Evolutionary conservation across 2,329 filamentous ascomycete genomes (phyloP).

Genomic region (Pseudocercospora vitis): DNA sequence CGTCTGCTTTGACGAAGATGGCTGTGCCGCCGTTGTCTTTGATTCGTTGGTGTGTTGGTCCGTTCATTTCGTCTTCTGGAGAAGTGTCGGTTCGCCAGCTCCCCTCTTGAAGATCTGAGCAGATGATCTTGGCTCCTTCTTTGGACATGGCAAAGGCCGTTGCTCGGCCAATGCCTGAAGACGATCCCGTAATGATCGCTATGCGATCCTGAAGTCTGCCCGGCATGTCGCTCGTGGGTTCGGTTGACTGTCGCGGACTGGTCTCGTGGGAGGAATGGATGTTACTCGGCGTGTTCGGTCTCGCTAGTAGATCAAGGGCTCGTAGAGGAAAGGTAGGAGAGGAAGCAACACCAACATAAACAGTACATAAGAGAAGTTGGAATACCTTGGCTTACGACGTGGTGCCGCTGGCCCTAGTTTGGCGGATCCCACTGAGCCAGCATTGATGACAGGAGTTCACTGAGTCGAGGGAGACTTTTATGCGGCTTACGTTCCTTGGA

Average conservation of each 20-base stretch:
- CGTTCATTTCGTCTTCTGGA: slow-evolving; percentile 22
- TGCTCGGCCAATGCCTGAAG: slow-evolving; percentile 38
- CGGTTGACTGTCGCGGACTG: no score
- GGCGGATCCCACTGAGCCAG: background rate
- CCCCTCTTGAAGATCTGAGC: slow-evolving; percentile 24
- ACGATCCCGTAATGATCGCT: slow-evolving; percentile 39
- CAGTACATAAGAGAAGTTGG: background rate
- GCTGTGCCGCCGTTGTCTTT: slow-evolving; percentile 19
- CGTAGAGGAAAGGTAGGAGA: no score
- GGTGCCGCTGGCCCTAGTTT: background rate
- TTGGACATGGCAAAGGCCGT: slow-evolving; percentile 37
- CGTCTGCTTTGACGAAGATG: slow-evolving; percentile 37
- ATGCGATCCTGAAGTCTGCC: slow-evolving; percentile 30
- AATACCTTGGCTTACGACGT: background rate
- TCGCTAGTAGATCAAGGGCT: no score
- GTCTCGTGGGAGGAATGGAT: no score
- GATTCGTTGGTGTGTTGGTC: slow-evolving; percentile 26
- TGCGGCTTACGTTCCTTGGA: background rate
- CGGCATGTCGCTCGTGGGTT: slow-evolving; percentile 22
- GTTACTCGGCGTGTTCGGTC: no score
- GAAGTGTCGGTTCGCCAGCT: slow-evolving; percentile 23
- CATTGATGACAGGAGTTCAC: slow-evolving; percentile 1
- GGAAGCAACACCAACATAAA: background rate
- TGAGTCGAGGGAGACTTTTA: background rate
- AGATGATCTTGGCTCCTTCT: slow-evolving; percentile 37